Evolutionary conservation across 306 rosid genomes (phyloP).

Genomic region (Prosopis cineraria): DNA sequence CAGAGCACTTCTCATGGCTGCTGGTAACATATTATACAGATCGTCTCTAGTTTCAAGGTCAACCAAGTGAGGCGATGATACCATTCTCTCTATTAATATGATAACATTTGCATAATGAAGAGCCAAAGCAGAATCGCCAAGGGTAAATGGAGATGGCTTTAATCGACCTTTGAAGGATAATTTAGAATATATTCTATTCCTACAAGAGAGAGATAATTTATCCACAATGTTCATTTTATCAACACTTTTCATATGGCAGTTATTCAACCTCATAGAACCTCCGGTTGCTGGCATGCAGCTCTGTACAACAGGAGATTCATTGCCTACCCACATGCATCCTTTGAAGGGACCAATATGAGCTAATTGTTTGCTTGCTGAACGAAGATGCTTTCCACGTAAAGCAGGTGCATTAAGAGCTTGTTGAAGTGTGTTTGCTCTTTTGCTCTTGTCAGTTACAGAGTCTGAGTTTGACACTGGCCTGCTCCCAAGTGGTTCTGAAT

Average conservation of each 20-base stretch:
- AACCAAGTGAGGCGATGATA: constrained; percentile 60
- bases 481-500: constrained; percentile 44
- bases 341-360: constrained; percentile 56
- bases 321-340: constrained; percentile 59
- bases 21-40: constrained; percentile 75
- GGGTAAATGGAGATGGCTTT: constrained; percentile 57
- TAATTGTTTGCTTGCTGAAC: constrained; percentile 46
- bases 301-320: constrained; percentile 52
- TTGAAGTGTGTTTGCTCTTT: constrained; percentile 43
- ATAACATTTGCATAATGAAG: constrained; percentile 81
- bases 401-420: constrained; percentile 38
- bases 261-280: constrained; percentile 70
- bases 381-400: constrained; percentile 38
- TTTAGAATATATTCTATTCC: constrained; percentile 53
- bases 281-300: constrained; percentile 52
- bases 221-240: constrained; percentile 42
- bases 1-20: constrained; percentile 50
- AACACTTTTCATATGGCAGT: constrained; percentile 31
- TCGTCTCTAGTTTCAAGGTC: constrained; percentile 64
- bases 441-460: constrained; percentile 34
- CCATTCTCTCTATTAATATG: constrained; percentile 63
- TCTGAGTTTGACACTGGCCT: constrained; percentile 35
- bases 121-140: constrained; percentile 70
- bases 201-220: constrained; percentile 44
- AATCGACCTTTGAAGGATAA: constrained; percentile 46